Base-by-base conservation (phyloP, 2,329 filamentous ascomycete genomes). In the Fusarium irregulare region DNA sequence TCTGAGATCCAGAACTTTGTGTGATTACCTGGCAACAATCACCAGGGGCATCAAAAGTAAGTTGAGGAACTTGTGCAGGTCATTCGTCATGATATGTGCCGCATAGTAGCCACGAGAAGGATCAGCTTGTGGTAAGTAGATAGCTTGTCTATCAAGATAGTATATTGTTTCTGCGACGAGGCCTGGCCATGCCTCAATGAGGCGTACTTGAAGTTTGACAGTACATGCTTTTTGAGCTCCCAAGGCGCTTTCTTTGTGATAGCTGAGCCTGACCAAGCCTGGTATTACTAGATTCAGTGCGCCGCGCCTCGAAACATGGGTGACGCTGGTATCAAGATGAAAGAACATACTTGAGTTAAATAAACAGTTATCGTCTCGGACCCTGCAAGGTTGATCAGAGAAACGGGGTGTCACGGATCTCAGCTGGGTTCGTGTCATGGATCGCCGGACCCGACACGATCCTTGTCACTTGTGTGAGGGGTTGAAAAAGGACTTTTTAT, bases 381-480 rank as follows among this genome's bases (percentile, higher is more conserved):
- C 30, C 11, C 47, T 53, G 54, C 37, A 68, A 47, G 62, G 60
- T 46, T 56, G 34, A 63, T 54, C 18, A 46, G 44, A 57, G 55
- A 45, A 66, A 62, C 32, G 44, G 63, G 72, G 67, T 62, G 60
- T 72, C 63, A 72, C 65, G 70, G 70, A 74, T 74, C 72, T 72
- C 66, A 64, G 45, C 61, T 60, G 34, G 70, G 70, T 47, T 73
- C 40, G 68, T 70, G 72, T 42, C 40, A 70, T 64, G 50, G 54
- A 64, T 55, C 58, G 63, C 54, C 59, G 48, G 55, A 62, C 53
- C 60, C 41, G 44, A 62, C 47, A 20, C 28, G 40, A 57, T 47
- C 72, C 72, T 63, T 70, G 60, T 54, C 56, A 40, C 21, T 30
- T 40, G 28, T 57, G 67, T 61, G 45, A 60, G 45, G 49, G 42